Base-by-base conservation (phyloP, 192 early-diverging fungal genomes). In the Dispira parvispora region DNA sequence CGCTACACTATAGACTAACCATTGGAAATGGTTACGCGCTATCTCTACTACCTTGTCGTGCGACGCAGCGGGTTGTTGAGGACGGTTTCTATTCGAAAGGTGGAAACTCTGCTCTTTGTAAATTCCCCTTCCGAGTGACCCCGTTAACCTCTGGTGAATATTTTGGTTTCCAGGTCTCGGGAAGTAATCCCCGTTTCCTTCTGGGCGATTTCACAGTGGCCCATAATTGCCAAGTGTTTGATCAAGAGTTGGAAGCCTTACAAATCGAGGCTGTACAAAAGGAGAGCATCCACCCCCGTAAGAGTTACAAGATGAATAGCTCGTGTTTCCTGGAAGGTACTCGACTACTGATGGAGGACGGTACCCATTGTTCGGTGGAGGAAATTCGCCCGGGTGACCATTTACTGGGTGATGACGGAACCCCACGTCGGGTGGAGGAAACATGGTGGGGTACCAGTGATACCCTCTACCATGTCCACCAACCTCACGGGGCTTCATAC, bases 191-290 rank as follows among this genome's bases (percentile, higher is more conserved):
- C 49, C 71, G 73, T n/a, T 66, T 80, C 25, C 64, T 80, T 45
- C 60, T 80, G 23, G 68, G 68, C 43, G 78, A 80, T 69, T 73
- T 68, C 58, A 78, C 76, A 0, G 68, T 80, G 28, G 69, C 72
- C 63, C 78, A 80, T 64, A 90, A 91, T n/a, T 81, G 88, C 77
- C 94, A 96, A 72, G 94, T 99, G 42, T 83, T 99, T 66, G 96
- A 99, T 78, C 90, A 93, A 63, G 94, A 99, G 72, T 72, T 96
- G 28, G 94, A 96, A 72, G 92, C 92, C 20, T 76, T 99, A 58
- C 92, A 96, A 68, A 96, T 99, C 57, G 92, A 96, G 73, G 94
- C 92, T 3, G 96, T 99, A 52, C 94, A 96, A 65, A 99, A 96
- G 78, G 96, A 99, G 72, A 92, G 89, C 3, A 99, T 99, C 63